Evolutionary conservation across 495 filamentous ascomycete species (phyloP).

Genomic region (Cairneyella variabilis): DNA sequence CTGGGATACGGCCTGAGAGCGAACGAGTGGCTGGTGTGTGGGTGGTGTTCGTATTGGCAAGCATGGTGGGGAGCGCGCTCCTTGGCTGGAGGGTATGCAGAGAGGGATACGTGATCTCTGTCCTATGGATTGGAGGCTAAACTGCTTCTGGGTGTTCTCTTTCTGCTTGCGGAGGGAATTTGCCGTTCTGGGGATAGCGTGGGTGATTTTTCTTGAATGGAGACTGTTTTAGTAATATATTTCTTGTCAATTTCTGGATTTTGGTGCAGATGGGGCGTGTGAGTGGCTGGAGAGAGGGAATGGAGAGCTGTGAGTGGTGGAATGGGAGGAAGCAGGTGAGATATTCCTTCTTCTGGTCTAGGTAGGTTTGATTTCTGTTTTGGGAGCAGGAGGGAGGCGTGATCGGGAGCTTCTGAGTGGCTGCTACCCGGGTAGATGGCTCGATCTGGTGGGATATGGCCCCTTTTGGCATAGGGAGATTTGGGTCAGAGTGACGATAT

Average conservation of each 20-base stretch:
- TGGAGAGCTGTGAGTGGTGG: no score
- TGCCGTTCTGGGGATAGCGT: background rate
- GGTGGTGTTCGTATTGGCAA: background rate
- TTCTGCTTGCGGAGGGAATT: background rate
- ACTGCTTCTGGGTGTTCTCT: background rate
- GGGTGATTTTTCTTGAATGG: background rate
- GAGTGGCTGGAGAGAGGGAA: constrained; percentile 1
- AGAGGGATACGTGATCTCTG: background rate
- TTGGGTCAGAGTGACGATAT: background rate
- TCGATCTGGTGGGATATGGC: background rate
- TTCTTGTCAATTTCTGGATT: background rate
- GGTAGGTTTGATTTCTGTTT: no score
- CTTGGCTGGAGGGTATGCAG: background rate
- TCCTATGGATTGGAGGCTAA: background rate
- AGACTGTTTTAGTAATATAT: background rate
- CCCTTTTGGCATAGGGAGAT: background rate
- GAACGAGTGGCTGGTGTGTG: background rate
- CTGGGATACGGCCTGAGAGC: background rate
- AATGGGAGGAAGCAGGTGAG: background rate
- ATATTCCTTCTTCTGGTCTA: background rate
- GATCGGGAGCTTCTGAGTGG: background rate
- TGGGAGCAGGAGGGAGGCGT: background rate
- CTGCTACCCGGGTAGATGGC: background rate
- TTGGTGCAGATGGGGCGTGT: background rate
- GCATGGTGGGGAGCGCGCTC: background rate